Evolutionary conservation across 371 early-diverging fungal species (phyloP).

Genomic region (Basidiobolus meristosporus): DNA sequence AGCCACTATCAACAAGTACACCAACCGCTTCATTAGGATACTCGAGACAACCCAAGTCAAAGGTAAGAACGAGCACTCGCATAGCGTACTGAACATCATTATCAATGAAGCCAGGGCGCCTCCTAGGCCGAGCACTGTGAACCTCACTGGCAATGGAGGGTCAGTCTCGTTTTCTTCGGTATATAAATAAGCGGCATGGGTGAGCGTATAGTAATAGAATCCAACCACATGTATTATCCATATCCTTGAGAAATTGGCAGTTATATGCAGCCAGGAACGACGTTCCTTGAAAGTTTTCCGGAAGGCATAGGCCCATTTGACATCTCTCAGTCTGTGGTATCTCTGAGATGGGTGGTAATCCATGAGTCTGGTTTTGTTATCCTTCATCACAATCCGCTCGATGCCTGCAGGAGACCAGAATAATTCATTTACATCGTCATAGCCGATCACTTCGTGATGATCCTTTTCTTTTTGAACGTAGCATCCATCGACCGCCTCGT

Average conservation of each 20-base stretch:
- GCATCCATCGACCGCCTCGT: constrained; percentile 46
- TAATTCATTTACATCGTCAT: constrained; percentile 79
- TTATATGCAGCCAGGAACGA: constrained; percentile 65
- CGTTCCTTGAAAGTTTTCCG: constrained; percentile 75
- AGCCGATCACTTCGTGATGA: constrained; percentile 60
- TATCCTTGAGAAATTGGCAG: constrained; percentile 69
- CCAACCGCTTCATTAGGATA: constrained; percentile 33
- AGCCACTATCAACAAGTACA: constrained; percentile 33
- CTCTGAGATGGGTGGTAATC: constrained; percentile 40
- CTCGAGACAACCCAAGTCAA: constrained; percentile 33
- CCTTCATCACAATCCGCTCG: constrained; percentile 25
- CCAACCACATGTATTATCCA: constrained; percentile 74
- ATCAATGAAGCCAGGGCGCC: constrained; percentile 51
- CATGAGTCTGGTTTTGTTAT: constrained; percentile 16
- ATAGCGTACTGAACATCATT: constrained; percentile 38
- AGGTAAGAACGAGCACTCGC: constrained; percentile 52
- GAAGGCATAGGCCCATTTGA: constrained; percentile 56
- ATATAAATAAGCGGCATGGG: constrained; percentile 21
- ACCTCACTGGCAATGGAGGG: constrained; percentile 24
- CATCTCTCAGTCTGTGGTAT: constrained; percentile 33
- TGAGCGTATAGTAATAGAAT: constrained; percentile 57
- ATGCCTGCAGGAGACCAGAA: constrained; percentile 65
- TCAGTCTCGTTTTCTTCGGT: constrained; percentile 9
- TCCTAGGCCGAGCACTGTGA: constrained; percentile 53
- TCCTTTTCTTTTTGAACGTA: constrained; percentile 62